phyloP scores from a whole-genome alignment of 2,329 filamentous ascomycete species.

The Periconia digitata region DNA sequence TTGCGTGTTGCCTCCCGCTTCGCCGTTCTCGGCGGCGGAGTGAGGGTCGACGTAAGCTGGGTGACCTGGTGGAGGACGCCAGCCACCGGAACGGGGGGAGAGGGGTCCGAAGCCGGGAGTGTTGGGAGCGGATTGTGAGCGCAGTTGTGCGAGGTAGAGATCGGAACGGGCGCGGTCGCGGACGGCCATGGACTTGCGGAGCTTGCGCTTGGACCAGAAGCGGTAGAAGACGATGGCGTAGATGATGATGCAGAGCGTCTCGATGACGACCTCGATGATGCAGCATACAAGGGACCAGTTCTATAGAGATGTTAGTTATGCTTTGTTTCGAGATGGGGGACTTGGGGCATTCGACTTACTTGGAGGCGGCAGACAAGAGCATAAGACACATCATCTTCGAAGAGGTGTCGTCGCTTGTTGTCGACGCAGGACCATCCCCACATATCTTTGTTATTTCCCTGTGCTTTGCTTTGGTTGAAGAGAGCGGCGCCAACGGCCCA shows the following conservation, averaged over 20 bases:
- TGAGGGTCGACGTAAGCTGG: constrained; percentile 47
- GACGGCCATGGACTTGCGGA: constrained; percentile 94
- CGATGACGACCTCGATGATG: constrained; percentile 93
- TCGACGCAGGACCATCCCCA: constrained; percentile 98
- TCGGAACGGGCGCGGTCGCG: constrained; percentile 93
- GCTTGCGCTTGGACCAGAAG: constrained; percentile 93
- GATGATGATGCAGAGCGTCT: constrained; percentile 85
- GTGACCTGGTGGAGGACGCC: constrained; percentile 49
- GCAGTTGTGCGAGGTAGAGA: constrained; percentile 75
- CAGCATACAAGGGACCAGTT: constrained; percentile 97
- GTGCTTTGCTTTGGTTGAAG: constrained; percentile 76
- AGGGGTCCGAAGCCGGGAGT: constrained; percentile 80
- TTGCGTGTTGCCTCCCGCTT: constrained; percentile 41
- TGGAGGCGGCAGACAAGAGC: constrained; percentile 86
- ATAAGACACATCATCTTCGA: constrained; percentile 81
- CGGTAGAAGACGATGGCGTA: constrained; percentile 97
- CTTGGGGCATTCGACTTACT: too few relatives aligned
- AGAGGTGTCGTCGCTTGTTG: constrained; percentile 78
- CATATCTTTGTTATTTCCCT: constrained; percentile 78
- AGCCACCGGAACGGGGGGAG: constrained; percentile 60
- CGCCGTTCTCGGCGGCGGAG: constrained; percentile 56
- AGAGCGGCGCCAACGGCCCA: constrained; percentile 86
- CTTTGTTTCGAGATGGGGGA: too few relatives aligned
- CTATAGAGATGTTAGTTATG: constrained; percentile 50
- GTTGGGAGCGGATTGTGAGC: constrained; percentile 85